Evolutionary conservation across 1,284 basidiomycete species (phyloP), one percentile per base, ranked within the genome.

Genomic region (Cutaneotrichosporon sp.): DNA sequence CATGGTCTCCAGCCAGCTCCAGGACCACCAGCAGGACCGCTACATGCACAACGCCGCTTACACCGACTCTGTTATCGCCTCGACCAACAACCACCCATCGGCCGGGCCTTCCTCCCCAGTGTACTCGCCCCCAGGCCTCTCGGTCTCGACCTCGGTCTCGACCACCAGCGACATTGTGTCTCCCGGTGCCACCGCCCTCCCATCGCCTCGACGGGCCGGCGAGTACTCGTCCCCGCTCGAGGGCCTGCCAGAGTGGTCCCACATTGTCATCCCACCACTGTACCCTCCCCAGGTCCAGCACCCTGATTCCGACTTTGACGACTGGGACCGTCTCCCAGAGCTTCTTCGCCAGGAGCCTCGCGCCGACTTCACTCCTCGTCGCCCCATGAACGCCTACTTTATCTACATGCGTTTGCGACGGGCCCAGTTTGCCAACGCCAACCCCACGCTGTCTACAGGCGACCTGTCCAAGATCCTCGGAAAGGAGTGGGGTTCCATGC

Each of bases 311-410:
- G 43, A 46, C 35, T 43, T 52, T 38, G 58, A 56, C 23, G 58
- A 60, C 52, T 56, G 53, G 53, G 58, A 60, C 46, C 22, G 44
- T 17, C 55, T 60, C 8, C 58, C 58, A 4, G 55, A 56, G n/a
- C 47, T 57, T 10, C 55, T 60, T 10, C 52, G 55, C 34, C 58
- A 60, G 50, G 55, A 56, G 33, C 54, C 44, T 43, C 54, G 54
- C 36, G 50, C 55, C 9, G 58, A 57, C 47, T 46, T 48, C 40
- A 48, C 55, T 1, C 58, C 58, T 2, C 52, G 52, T 15, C 49
- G 58, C 17, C 58, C 58, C 10, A 60, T 60, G 58, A 60, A 60
- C 50, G 49, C 53, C 43, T 60, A 55, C 52, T 60, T 60, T 40
- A 52, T 60, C 37, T 60, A 56, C 52, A 60, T 60, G 58, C 55